Evolutionary conservation across 495 filamentous ascomycete species (phyloP), one percentile per base, ranked within the genome.

Genomic region (Penicillium ucsense): DNA sequence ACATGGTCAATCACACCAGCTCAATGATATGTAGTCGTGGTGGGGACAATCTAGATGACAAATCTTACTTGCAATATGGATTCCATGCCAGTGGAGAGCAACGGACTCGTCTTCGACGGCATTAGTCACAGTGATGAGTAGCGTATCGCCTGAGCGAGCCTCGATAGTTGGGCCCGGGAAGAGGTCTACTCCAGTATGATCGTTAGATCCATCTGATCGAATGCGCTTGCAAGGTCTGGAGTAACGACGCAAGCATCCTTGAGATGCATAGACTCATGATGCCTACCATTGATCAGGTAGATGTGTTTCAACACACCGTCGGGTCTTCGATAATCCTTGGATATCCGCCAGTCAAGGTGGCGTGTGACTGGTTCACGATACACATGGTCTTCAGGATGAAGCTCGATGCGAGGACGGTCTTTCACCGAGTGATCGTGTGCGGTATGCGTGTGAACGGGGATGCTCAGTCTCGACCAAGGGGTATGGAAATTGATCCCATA

Each of bases 71-170:
- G 80, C 63, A 51, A 86, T 80, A 61, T 81, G 84, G 30, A 90
- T 67, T 6, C 88, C 88, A 61, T 94, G 88, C 69, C 85, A 94
- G 66, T 94, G 88, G 3, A 91, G 56, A 40, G 81, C 76, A 5
- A 86, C 79, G 8, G 73, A 65, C 50, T 88, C 75, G 45, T 89
- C 80, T 33, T 75, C 76, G 6, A 91, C 68, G 29, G 72, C 66
- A 65, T 91, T 94, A 40, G 77, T 66, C 40, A 86, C 76, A 38
- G 81, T 80, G 46, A 91, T 76, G 33, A 89, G 63, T 33, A 94
- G 52, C 6, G 70, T 75, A 64, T 91, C 88, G 39, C 86, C 85
- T 0, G 66, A 64, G 35, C 66, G 64, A 32, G 60, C 63, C 46
- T 71, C 68, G 8, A 71, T 46, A 7, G 61, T 65, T 9, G 68